A percentile compares a stretch with the other conserved stretches of the same genome.
These are phyloP conservation scores for Corchorus capsularis DNA, from an alignment of 345 rosid genomes.

Conservation along the genomic window DNA sequence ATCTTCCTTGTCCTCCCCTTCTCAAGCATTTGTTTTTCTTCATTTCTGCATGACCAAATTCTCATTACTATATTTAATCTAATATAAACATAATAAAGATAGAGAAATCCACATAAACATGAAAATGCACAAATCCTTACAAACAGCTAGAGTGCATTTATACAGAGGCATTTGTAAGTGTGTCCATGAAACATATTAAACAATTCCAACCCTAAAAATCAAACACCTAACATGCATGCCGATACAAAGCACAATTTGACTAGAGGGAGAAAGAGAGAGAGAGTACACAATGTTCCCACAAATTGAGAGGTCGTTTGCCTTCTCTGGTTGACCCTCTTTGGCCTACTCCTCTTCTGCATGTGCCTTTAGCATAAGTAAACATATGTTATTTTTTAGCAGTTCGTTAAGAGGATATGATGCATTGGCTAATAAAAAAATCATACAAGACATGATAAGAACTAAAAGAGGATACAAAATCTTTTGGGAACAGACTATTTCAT, in stretches of 20 bases:
- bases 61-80: neutral
- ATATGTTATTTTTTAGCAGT: neutral
- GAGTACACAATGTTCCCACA: neutral
- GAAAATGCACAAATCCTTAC: neutral
- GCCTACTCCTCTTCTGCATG: neutral
- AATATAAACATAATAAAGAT: neutral
- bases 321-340: neutral
- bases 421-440: neutral
- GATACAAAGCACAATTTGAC: neutral
- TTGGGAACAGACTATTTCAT: neutral
- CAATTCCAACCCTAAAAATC: no score
- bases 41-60: neutral
- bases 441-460: neutral
- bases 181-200: neutral
- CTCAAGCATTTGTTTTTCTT: neutral
- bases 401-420: neutral
- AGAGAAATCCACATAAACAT: neutral
- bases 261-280: neutral
- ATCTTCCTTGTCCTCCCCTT: constrained; percentile 8
- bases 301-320: neutral
- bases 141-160: neutral
- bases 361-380: neutral
- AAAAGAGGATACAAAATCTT: neutral
- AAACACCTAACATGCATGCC: neutral
- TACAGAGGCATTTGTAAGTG: neutral